Conservation (phyloP, 2,329 filamentous ascomycete species). For the Neonectria hederae region DNA sequence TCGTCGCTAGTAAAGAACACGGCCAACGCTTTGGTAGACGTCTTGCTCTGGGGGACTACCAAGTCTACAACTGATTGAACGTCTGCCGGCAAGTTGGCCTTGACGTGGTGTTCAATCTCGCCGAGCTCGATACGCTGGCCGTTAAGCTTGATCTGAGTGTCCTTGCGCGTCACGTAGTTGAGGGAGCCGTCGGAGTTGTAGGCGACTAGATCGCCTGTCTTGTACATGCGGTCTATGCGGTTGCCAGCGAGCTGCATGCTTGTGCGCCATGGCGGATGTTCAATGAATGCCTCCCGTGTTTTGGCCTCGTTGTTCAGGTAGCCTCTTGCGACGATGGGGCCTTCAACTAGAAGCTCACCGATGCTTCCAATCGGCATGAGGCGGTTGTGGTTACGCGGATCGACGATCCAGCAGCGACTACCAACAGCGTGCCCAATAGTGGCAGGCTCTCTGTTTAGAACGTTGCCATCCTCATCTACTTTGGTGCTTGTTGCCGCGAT, state of each 20-base stretch:
- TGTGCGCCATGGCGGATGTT: slow-evolving; percentile 58
- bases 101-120: slow-evolving; percentile 56
- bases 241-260: background rate
- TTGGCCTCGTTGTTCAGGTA: slow-evolving; percentile 24
- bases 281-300: slow-evolving; percentile 26
- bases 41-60: slow-evolving; percentile 49
- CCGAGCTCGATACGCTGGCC: slow-evolving; percentile 65
- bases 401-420: slow-evolving; percentile 49
- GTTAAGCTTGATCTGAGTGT: slow-evolving; percentile 67
- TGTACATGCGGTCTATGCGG: slow-evolving; percentile 47
- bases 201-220: slow-evolving; percentile 59
- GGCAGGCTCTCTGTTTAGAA: slow-evolving; percentile 6
- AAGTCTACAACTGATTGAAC: slow-evolving; percentile 56
- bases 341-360: slow-evolving; percentile 15
- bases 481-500: slow-evolving; percentile 40
- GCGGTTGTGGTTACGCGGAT: slow-evolving; percentile 41
- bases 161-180: slow-evolving; percentile 61
- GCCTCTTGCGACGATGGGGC: slow-evolving; percentile 18
- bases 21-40: slow-evolving; percentile 29
- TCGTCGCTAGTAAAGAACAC: slow-evolving; percentile 31
- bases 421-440: slow-evolving; percentile 25
- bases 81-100: slow-evolving; percentile 51
- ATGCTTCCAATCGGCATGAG: slow-evolving; percentile 32
- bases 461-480: slow-evolving; percentile 39
- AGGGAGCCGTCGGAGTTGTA: slow-evolving; percentile 54